Percentiles rank a stretch among this genome's conserved stretches.
Evolutionary conservation across 352 stramenopile species (phyloP).

Genomic region (Phytophthora uliginosa): DNA sequence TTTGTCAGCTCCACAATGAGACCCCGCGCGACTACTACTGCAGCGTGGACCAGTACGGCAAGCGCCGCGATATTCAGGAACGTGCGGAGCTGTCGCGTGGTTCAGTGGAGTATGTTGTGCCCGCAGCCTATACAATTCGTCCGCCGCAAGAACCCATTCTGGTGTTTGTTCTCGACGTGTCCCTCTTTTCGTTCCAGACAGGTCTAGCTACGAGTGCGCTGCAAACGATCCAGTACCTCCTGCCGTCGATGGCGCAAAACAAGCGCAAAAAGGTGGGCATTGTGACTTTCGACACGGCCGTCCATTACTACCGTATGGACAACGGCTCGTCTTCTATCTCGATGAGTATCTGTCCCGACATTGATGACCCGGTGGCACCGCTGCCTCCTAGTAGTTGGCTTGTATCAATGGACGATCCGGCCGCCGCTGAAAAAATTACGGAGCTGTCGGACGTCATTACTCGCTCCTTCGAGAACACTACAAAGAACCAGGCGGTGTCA

Average conservation of each 20-base stretch:
- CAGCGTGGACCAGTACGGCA: conserved; percentile 88
- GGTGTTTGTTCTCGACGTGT: conserved; percentile 91
- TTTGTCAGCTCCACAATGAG: conserved; percentile 88
- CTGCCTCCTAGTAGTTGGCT: conserved; percentile 83
- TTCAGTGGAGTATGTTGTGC: conserved; percentile 90
- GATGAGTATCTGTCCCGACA: conserved; percentile 81
- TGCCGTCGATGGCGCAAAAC: conserved; percentile 81
- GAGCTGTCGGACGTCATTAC: conserved; percentile 78
- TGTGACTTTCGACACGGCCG: conserved; percentile 84
- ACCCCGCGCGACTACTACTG: conserved; percentile 90
- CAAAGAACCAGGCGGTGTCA: conserved; percentile 84
- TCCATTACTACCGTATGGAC: conserved; percentile 92
- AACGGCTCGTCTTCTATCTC: conserved; percentile 64
- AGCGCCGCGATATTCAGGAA: conserved; percentile 83
- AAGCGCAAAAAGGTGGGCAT: conserved; percentile 92
- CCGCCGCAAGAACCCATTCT: conserved; percentile 88
- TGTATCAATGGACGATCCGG: conserved; percentile 85
- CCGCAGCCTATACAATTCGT: conserved; percentile 84
- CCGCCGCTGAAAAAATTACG: conserved; percentile 73
- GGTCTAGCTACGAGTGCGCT: conserved; percentile 68
- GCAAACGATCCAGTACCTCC: conserved; percentile 82
- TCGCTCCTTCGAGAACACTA: conserved; percentile 72
- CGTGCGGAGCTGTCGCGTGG: conserved; percentile 83
- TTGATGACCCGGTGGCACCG: conserved; percentile 82
- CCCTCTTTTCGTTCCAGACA: conserved; percentile 86